Evolutionary conservation across 306 rosid species (phyloP).

Genomic region (Delonix regia): DNA sequence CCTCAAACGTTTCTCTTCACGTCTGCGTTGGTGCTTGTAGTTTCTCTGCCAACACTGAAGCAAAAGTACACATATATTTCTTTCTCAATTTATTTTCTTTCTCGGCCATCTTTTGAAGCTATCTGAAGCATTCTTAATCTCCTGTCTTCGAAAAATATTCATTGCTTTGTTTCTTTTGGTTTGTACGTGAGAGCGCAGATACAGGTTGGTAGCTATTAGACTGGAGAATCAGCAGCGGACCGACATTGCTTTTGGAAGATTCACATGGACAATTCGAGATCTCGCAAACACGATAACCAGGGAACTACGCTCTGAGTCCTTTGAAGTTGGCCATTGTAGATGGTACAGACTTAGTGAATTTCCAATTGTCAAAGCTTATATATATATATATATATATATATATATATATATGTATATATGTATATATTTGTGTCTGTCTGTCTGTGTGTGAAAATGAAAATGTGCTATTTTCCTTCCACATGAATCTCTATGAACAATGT

Average conservation of each 20-base stretch:
- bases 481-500: background rate
- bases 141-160: background rate
- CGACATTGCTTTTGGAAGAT: constrained; percentile 31
- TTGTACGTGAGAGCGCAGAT: background rate
- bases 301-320: constrained; percentile 35
- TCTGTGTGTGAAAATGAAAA: too few species aligned
- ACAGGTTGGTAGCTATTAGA: background rate
- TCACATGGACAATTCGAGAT: constrained; percentile 45
- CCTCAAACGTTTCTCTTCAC: background rate
- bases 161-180: background rate
- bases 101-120: background rate
- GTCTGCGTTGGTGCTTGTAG: background rate
- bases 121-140: background rate
- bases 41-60: background rate
- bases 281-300: constrained; percentile 24
- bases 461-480: background rate
- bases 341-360: constrained; percentile 29
- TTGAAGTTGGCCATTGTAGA: constrained; percentile 31
- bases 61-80: background rate
- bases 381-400: too few species aligned
- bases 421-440: too few species aligned
- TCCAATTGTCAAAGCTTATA: background rate
- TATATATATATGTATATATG: too few species aligned
- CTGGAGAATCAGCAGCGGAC: constrained; percentile 15
- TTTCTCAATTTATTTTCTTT: background rate